A percentile compares a stretch with the other conserved stretches of the same genome.
These are phyloP conservation scores for Leishmania gerbilli DNA, from an alignment of 208 protist species.

Conservation along the genomic window DNA sequence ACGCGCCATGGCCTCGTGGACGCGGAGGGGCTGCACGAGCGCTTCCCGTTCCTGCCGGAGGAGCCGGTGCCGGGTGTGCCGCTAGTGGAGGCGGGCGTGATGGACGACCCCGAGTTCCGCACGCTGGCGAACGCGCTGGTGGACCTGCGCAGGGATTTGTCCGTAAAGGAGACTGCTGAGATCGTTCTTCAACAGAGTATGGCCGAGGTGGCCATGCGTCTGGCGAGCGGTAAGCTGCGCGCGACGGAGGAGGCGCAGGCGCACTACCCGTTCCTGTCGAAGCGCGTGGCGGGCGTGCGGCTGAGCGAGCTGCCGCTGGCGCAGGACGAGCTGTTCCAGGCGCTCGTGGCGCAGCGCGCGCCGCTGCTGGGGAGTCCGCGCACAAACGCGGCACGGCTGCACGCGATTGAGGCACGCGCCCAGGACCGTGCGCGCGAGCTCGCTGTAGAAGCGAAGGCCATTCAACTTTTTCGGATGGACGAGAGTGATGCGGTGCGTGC, in stretches of 20 bases:
- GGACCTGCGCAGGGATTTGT: conserved; percentile 27
- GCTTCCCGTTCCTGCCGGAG: conserved; percentile 47
- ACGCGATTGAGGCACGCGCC: conserved; percentile 27
- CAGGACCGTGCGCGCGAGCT: conserved; percentile 24
- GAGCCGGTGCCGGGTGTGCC: conserved; percentile 42
- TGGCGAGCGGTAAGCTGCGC: conserved; percentile 27
- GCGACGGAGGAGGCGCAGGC: conserved; percentile 36
- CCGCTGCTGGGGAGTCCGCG: conserved; percentile 26
- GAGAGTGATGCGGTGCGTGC: conserved; percentile 69
- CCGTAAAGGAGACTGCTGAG: background rate
- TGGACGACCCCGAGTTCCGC: conserved; percentile 51
- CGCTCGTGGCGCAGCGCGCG: conserved; percentile 28
- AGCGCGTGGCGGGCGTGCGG: conserved; percentile 41
- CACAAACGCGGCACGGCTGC: conserved; percentile 36
- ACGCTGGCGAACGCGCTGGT: conserved; percentile 38
- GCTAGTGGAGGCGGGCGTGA: conserved; percentile 39
- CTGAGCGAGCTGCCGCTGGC: conserved; percentile 41
- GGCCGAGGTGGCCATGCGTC: conserved; percentile 2
- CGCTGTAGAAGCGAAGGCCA: conserved; percentile 30
- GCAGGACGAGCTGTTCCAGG: conserved; percentile 29
- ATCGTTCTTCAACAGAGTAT: background rate
- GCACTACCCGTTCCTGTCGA: conserved; percentile 58
- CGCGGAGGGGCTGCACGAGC: conserved; percentile 35
- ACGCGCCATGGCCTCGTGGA: conserved; percentile 26
- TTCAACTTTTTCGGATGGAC: conserved; percentile 47